Evolutionary conservation across 2,329 filamentous ascomycete genomes (phyloP).

Genomic region (Botrytis aclada): DNA sequence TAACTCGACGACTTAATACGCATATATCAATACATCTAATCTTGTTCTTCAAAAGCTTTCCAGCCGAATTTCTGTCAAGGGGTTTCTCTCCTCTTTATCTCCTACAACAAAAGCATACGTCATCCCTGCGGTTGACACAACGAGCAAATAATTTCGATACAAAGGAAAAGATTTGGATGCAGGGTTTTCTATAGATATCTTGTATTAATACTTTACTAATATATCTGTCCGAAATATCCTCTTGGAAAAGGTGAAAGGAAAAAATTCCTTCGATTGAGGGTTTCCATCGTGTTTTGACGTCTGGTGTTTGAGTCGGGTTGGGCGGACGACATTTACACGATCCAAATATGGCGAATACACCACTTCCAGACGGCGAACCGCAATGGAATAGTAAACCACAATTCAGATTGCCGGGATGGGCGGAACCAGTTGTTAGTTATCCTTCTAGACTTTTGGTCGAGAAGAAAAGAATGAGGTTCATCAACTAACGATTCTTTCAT

Average conservation of each 20-base stretch:
- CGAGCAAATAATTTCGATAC: neutral
- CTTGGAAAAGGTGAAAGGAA: neutral
- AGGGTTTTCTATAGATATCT: neutral
- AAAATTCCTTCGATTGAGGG: neutral
- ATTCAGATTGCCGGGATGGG: conserved; percentile 38
- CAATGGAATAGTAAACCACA: conserved; percentile 37
- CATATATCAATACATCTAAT: neutral
- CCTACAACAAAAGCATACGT: conserved; percentile 6
- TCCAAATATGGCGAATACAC: conserved; percentile 7
- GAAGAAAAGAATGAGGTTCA: neutral
- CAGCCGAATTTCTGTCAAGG: neutral
- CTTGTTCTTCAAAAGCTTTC: neutral
- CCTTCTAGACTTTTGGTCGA: neutral
- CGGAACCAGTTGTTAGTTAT: conserved; percentile 35
- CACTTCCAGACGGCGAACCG: conserved; percentile 26
- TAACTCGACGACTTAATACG: neutral
- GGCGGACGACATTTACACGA: neutral
- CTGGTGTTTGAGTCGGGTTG: neutral
- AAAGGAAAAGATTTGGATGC: neutral
- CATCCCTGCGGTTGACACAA: conserved; percentile 1
- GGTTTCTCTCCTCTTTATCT: neutral
- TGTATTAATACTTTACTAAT: neutral
- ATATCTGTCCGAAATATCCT: neutral
- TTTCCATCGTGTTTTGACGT: neutral
- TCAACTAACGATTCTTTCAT: neutral